Evolutionary conservation across 345 rosid species (phyloP), one percentile per base, ranked within the genome.

Genomic region (Cardiospermum halicacabum): DNA sequence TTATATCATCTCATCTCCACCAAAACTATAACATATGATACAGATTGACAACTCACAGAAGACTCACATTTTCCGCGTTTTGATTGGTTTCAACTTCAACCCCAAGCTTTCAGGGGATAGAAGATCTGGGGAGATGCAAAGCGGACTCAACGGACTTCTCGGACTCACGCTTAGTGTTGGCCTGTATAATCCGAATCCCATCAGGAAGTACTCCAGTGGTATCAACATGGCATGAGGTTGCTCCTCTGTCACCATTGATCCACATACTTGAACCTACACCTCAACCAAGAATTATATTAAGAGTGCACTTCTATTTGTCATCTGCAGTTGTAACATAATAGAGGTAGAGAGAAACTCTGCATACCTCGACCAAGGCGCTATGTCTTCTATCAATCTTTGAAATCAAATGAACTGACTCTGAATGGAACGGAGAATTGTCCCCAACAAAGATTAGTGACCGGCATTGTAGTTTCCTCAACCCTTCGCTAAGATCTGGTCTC

Each of bases 61-160:
- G 25, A 62, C 68, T 43, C 59, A 37, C 36, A 56, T 47, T 11
- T 77, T 67, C 24, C 96, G 77, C 22, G 99, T 95, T 79, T 84
- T 91, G 12, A 95, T 95, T 0, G 99, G 99, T 72, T 95, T 91
- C 60, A 91, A 75, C 85, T 95, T 91, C 76, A 95, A 76, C 0
- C 99, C 99, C 99, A 95, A 91, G 85, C 93, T 91, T 78, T 95
- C 97, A 0, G 96, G 99, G 5, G 99, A 87, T 15, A 95, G 90
- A 63, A 95, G 97, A 78, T 95, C 96, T 0, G 96, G 93, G 3
- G 97, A 82, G 69, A 95, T 87, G 80, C 89, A 72, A 10, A 78
- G 67, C 0, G 96, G 91, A 68, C 89, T 95, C 80, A 95, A 75
- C 2, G 99, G 93, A 62, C 96, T 89, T 76, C 99, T 84, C 0